Percentiles rank a stretch among this genome's conserved stretches.
Evolutionary conservation across 257 asterid genomes (phyloP).

Genomic region (Linaria vulgaris): DNA sequence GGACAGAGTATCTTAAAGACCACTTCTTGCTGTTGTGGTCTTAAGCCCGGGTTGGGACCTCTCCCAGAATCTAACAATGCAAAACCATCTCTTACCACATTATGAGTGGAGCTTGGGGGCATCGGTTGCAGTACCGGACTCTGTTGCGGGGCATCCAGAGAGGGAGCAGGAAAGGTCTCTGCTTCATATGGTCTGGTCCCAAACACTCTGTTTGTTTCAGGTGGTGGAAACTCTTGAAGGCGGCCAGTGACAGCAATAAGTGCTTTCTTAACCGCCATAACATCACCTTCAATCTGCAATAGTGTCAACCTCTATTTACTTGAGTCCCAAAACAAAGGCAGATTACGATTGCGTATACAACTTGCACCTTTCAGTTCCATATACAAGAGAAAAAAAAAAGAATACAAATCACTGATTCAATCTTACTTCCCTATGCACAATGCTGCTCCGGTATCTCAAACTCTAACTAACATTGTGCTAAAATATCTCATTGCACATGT

Average conservation of each 20-base stretch:
- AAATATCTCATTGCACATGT: constrained; percentile 9
- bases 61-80: constrained; percentile 34
- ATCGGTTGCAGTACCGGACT: constrained; percentile 37
- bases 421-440: constrained; percentile 2
- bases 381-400: background rate
- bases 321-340: background rate
- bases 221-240: constrained; percentile 60
- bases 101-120: constrained; percentile 36
- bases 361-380: background rate
- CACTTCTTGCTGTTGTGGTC: constrained; percentile 42
- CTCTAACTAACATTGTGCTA: background rate
- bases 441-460: constrained; percentile 1
- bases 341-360: constrained; percentile 2
- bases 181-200: constrained; percentile 34
- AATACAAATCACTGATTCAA: background rate
- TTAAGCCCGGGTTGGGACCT: constrained; percentile 31
- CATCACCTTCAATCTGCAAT: constrained; percentile 60
- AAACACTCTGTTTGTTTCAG: constrained; percentile 34
- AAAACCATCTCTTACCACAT: constrained; percentile 27
- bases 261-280: constrained; percentile 64
- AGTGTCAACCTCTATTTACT: constrained; percentile 6
- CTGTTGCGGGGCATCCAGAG: constrained; percentile 39
- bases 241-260: constrained; percentile 56
- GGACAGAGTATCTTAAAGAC: constrained; percentile 63
- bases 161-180: constrained; percentile 32